Conservation (phyloP, 805 yeast genomes). For the Starmera pachycereana region DNA sequence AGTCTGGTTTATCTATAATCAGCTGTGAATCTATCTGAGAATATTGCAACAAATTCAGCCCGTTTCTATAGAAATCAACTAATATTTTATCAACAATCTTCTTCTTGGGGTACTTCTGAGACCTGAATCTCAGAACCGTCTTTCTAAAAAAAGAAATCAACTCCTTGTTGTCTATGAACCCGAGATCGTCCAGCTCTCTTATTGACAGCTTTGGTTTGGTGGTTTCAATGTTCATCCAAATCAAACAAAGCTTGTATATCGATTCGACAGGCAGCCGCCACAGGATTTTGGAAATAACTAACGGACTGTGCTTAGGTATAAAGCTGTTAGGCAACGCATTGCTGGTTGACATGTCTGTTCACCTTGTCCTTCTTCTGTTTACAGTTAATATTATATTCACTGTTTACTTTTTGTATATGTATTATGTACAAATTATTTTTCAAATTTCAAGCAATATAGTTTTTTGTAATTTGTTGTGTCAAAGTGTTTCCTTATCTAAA, state of each 20-base stretch:
- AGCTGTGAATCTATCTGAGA: conserved; percentile 64
- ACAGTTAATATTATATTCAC: neutral
- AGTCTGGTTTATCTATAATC: conserved; percentile 46
- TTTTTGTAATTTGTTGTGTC: no score
- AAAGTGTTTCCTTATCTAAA: neutral
- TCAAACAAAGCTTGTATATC: conserved; percentile 11
- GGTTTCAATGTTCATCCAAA: conserved; percentile 14
- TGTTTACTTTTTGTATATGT: neutral
- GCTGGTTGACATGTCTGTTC: neutral
- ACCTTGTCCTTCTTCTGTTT: no score
- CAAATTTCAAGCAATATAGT: no score
- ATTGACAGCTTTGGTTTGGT: conserved; percentile 10
- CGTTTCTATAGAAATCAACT: conserved; percentile 35
- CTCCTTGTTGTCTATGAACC: neutral
- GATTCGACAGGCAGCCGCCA: conserved; percentile 12
- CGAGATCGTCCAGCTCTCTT: conserved; percentile 2
- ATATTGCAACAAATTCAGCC: conserved; percentile 52
- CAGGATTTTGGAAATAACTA: conserved; percentile 5
- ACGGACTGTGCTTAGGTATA: conserved; percentile 9
- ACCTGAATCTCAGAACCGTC: neutral
- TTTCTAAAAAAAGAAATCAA: neutral
- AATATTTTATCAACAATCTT: conserved; percentile 14
- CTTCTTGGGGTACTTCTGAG: conserved; percentile 4
- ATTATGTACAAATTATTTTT: no score
- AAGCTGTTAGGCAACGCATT: conserved; percentile 13